Evolutionary conservation across 2,329 filamentous ascomycete genomes (phyloP).

Genomic region (Pseudonectria foliicola): DNA sequence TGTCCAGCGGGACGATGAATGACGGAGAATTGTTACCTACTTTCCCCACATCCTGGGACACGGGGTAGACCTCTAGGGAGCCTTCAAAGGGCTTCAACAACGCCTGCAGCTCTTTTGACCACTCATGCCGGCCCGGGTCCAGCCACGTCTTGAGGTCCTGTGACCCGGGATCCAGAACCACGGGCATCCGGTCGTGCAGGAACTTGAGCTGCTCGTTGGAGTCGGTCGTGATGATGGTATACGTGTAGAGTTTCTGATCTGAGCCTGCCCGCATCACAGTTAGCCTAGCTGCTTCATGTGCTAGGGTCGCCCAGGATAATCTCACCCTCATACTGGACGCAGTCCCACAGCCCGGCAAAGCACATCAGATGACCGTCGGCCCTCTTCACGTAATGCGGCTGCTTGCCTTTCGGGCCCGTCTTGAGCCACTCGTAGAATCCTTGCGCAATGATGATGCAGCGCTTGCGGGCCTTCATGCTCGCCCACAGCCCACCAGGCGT

Average conservation of each 20-base stretch:
- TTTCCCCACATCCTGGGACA: slow-evolving; percentile 85
- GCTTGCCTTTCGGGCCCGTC: slow-evolving; percentile 65
- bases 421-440: slow-evolving; percentile 98
- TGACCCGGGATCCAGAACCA: slow-evolving; percentile 73
- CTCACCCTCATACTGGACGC: slow-evolving; percentile 69
- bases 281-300: too few relatives aligned
- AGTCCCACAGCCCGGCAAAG: slow-evolving; percentile 89
- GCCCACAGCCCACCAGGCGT: slow-evolving; percentile 81
- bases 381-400: slow-evolving; percentile 77
- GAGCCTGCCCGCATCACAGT: slow-evolving; percentile 6
- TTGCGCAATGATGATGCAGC: slow-evolving; percentile 81
- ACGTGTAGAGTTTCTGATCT: slow-evolving; percentile 71
- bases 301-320: too few relatives aligned
- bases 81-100: slow-evolving; percentile 74
- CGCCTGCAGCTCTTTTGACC: slow-evolving; percentile 71
- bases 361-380: slow-evolving; percentile 80
- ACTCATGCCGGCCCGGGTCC: slow-evolving; percentile 62
- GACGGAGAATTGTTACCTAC: slow-evolving; percentile 83
- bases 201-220: slow-evolving; percentile 79
- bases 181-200: slow-evolving; percentile 92
- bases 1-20: slow-evolving; percentile 77
- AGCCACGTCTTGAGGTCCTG: slow-evolving; percentile 68
- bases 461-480: slow-evolving; percentile 80
- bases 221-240: slow-evolving; percentile 87
- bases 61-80: slow-evolving; percentile 77